phyloP scores from a whole-genome alignment of 2,329 filamentous ascomycete species.

The Claviceps digitariae region DNA sequence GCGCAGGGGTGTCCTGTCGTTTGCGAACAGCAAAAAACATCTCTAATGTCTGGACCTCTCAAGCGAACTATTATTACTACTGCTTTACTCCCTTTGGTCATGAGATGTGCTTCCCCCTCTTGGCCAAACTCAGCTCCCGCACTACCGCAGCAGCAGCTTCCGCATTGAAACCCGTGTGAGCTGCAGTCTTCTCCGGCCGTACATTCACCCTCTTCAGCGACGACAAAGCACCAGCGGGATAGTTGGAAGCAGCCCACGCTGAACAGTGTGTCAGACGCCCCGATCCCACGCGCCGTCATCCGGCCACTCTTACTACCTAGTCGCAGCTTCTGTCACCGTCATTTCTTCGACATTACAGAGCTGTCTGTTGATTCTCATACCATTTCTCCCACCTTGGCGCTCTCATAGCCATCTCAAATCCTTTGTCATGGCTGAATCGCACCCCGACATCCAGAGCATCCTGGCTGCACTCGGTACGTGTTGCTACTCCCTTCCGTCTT shows the following conservation, averaged over 20 bases:
- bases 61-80: too few relatives aligned
- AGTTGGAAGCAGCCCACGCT: background rate
- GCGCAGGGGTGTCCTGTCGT: background rate
- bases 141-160: background rate
- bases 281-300: background rate
- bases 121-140: background rate
- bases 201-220: background rate
- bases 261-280: background rate
- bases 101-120: background rate
- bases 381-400: background rate
- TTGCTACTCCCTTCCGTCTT: background rate
- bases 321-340: background rate
- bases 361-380: background rate
- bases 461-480: slow-evolving; percentile 34
- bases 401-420: background rate
- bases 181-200: background rate
- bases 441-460: slow-evolving; percentile 31
- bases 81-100: background rate
- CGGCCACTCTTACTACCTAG: background rate
- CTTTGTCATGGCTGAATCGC: slow-evolving; percentile 23
- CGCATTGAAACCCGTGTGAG: background rate
- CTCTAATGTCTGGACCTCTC: background rate
- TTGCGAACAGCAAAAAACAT: slow-evolving; percentile 1
- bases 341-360: background rate
- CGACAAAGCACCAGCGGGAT: background rate